Evolutionary conservation across 2,329 filamentous ascomycete genomes (phyloP), one percentile per base, ranked within the genome.

Genomic region (Colletotrichum tofieldiae): DNA sequence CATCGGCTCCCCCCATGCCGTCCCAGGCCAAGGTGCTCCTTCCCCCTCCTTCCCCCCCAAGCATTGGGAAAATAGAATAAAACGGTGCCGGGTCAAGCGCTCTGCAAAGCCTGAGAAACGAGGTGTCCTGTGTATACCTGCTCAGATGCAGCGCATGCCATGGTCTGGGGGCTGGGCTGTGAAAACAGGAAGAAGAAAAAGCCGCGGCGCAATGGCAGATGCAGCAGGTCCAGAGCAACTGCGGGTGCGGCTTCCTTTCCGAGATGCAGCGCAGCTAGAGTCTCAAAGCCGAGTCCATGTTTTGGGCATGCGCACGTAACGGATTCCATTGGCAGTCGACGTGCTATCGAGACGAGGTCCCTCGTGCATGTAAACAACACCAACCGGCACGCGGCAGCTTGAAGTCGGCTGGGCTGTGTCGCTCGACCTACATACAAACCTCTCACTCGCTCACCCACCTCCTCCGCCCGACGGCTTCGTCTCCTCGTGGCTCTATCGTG

Each of bases 81-180:
- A 61, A 51, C 65, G 41, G 71, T 71, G 58, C 73, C 73, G 71
- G 73, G 73, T 62, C 73, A 71, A 74, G 73, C 73, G 73, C 73
- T 62, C 65, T 45, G 63, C 59, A 43, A 37, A 39, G 35, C 66
- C 49, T 55, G 55, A 55, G 39, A 52, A 39, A 16, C 37, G n/a
- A 47, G 58, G 49, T 29, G 16, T 60, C 7, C n/a, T 11, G 32
- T 37, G 35, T 35, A 39, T 56, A 58, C 55, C 14, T 58, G 37
- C 37, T 35, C 55, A 58, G n/a, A 58, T 41, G 35, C n/a, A 37
- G n/a, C 35, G 54, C 54, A 56, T 56, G 35, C 4, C 55, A 58
- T 41, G 51, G n/a, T 26, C 37, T 39, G 49, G 23, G 49, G 23
- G 14, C 47, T 26, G 49, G 23, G 14, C 47, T 26, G 43, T 16